These are phyloP conservation scores for Umbelopsis ramanniana DNA, from an alignment of 192 early-diverging fungal genomes.

Conservation along the genomic window DNA sequence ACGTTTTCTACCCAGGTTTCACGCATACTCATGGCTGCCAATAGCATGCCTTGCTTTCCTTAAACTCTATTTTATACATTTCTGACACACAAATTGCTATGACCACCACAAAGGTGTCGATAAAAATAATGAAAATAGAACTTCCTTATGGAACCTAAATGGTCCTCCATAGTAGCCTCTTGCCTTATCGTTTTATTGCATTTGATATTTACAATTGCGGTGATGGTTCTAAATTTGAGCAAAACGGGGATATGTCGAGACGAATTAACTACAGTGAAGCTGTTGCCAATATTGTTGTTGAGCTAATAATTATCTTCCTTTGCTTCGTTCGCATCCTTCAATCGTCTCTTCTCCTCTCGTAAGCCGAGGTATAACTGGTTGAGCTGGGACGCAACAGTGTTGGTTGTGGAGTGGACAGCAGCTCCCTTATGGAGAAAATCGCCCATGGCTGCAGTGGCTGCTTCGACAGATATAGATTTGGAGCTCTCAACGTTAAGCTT, in stretches of 20 bases:
- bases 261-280: too few species aligned
- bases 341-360: slow-evolving; percentile 37
- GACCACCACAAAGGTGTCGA: background rate
- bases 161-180: too few species aligned
- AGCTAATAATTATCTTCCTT: background rate
- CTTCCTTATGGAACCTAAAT: too few species aligned
- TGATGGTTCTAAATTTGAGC: too few species aligned
- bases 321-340: background rate
- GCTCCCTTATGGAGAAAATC: slow-evolving; percentile 42
- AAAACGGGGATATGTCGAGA: too few species aligned
- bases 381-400: slow-evolving; percentile 42
- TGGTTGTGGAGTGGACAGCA: slow-evolving; percentile 45
- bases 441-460: slow-evolving; percentile 36
- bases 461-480: slow-evolving; percentile 22
- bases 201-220: background rate
- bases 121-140: slow-evolving; percentile 4
- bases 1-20: background rate
- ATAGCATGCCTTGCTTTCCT: background rate
- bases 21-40: background rate
- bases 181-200: too few species aligned
- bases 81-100: background rate
- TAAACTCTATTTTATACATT: background rate
- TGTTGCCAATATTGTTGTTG: too few species aligned
- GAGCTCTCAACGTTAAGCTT: slow-evolving; percentile 31
- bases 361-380: slow-evolving; percentile 38